Percentiles rank a stretch among this genome's conserved stretches.
phyloP scores from a whole-genome alignment of 2,329 filamentous ascomycete species.

The Colletotrichum endophyticum region DNA sequence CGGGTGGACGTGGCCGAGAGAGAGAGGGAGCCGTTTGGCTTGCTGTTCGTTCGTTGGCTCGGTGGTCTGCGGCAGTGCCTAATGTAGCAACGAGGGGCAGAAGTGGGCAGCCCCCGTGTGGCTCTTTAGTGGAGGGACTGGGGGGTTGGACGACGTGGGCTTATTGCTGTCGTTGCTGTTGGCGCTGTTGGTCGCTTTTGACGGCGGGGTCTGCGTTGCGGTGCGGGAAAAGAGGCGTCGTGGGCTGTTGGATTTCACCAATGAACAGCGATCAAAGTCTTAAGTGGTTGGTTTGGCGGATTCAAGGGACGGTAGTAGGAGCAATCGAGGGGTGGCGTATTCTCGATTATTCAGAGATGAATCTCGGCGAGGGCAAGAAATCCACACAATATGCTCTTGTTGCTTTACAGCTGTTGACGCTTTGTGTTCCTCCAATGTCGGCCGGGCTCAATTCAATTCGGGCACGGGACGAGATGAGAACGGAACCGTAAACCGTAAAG shows the following conservation, averaged over 20 bases:
- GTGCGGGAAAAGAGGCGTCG: not conserved
- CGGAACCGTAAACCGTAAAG: not conserved
- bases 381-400: not conserved
- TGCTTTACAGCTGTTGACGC: not conserved
- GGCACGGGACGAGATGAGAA: not conserved
- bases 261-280: not conserved
- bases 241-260: not conserved
- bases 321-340: not conserved
- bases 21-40: not conserved
- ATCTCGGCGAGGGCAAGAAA: not conserved
- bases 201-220: not conserved
- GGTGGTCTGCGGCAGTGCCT: conserved; percentile 8
- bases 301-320: not conserved
- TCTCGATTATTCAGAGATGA: not conserved
- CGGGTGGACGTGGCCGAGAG: conserved; percentile 5
- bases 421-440: not conserved
- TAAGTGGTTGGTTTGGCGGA: not conserved
- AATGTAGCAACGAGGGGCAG: conserved; percentile 21
- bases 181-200: not conserved
- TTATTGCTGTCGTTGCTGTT: not conserved
- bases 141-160: not conserved
- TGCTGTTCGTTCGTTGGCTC: conserved; percentile 17
- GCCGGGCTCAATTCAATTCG: not conserved
- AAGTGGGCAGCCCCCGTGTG: conserved; percentile 5
- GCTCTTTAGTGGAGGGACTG: not conserved